These are phyloP conservation scores for Penicillium glabrum DNA, from an alignment of 2,329 filamentous ascomycete genomes.

Conservation along the genomic window DNA sequence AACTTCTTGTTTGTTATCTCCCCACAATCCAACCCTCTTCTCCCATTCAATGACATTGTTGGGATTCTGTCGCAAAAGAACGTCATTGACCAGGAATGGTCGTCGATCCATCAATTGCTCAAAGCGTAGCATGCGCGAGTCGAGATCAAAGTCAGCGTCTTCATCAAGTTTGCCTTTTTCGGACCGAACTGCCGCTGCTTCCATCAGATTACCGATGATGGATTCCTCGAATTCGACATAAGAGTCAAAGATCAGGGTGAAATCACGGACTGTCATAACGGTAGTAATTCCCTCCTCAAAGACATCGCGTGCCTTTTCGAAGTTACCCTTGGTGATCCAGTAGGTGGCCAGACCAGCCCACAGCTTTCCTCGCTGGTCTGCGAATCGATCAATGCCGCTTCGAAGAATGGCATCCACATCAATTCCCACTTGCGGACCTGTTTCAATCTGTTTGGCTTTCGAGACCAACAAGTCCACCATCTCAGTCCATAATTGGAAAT, in stretches of 20 bases:
- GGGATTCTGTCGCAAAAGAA: slow-evolving; percentile 90
- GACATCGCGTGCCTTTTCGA: slow-evolving; percentile 86
- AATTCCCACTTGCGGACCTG: slow-evolving; percentile 76
- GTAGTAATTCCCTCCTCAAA: slow-evolving; percentile 97
- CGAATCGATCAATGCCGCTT: slow-evolving; percentile 85
- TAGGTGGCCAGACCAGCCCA: slow-evolving; percentile 96
- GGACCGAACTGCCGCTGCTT: slow-evolving; percentile 76
- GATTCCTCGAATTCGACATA: slow-evolving; percentile 98
- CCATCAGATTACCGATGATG: slow-evolving; percentile 87
- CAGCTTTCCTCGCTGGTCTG: slow-evolving; percentile 89
- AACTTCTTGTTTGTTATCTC: slow-evolving; percentile 85
- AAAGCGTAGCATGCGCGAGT: slow-evolving; percentile 96
- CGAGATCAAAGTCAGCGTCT: slow-evolving; percentile 87
- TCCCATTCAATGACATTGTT: slow-evolving; percentile 97
- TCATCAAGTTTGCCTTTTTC: slow-evolving; percentile 76
- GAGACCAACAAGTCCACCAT: slow-evolving; percentile 94
- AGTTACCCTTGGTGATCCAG: slow-evolving; percentile 90
- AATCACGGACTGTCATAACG: slow-evolving; percentile 98
- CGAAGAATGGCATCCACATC: slow-evolving; percentile 90
- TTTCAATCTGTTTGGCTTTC: slow-evolving; percentile 82
- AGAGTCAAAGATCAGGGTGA: slow-evolving; percentile 92
- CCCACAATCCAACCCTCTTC: slow-evolving; percentile 94
- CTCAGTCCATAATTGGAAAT: slow-evolving; percentile 96
- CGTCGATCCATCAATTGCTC: slow-evolving; percentile 97
- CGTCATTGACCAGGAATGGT: slow-evolving; percentile 94